Percentiles rank a stretch among this genome's conserved stretches.
Evolutionary conservation across 2,329 filamentous ascomycete genomes (phyloP).

Genomic region (Pseudomassariella vexata): DNA sequence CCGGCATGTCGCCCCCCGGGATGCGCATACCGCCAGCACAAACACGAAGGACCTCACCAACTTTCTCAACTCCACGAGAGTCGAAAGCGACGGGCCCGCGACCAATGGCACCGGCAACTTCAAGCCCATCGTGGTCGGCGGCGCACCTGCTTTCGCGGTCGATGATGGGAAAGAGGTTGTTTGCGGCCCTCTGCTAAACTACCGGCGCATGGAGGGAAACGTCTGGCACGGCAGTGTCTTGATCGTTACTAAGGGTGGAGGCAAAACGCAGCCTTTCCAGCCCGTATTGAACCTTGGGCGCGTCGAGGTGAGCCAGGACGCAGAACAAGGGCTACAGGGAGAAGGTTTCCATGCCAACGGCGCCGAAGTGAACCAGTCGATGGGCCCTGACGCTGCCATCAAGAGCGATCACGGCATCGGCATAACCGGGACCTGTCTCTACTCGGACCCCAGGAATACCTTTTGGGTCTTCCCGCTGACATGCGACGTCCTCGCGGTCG

Average conservation of each 20-base stretch:
- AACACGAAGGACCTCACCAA: slow-evolving; percentile 46
- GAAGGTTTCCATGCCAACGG: slow-evolving; percentile 24
- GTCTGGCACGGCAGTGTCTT: slow-evolving; percentile 82
- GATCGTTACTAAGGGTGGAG: slow-evolving; percentile 71
- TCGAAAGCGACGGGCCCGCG: slow-evolving; percentile 32
- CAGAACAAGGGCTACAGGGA: slow-evolving; percentile 19
- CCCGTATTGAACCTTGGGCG: slow-evolving; percentile 54
- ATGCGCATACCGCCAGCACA: slow-evolving; percentile 30
- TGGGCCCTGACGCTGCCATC: slow-evolving; percentile 39
- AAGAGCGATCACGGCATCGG: slow-evolving; percentile 22
- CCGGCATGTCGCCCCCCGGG: slow-evolving; percentile 41
- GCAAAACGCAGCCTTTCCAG: slow-evolving; percentile 47
- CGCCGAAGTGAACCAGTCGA: slow-evolving; percentile 18
- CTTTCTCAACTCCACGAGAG: slow-evolving; percentile 50
- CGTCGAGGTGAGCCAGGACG: slow-evolving; percentile 19
- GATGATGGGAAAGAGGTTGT: slow-evolving; percentile 54
- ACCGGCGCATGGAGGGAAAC: slow-evolving; percentile 63
- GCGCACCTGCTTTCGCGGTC: slow-evolving; percentile 17
- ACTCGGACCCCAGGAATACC: slow-evolving; percentile 64
- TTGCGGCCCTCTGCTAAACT: slow-evolving; percentile 72
- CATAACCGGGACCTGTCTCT: slow-evolving; percentile 53
- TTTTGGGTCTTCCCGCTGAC: slow-evolving; percentile 90
- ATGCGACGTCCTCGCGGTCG: slow-evolving; percentile 64
- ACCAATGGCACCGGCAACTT: slow-evolving; percentile 29
- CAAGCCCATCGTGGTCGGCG: slow-evolving; percentile 44